Evolutionary conservation across 768 basidiomycete species (phyloP), one percentile per base, ranked within the genome.

Genomic region (Macrolepiota fuliginosa): DNA sequence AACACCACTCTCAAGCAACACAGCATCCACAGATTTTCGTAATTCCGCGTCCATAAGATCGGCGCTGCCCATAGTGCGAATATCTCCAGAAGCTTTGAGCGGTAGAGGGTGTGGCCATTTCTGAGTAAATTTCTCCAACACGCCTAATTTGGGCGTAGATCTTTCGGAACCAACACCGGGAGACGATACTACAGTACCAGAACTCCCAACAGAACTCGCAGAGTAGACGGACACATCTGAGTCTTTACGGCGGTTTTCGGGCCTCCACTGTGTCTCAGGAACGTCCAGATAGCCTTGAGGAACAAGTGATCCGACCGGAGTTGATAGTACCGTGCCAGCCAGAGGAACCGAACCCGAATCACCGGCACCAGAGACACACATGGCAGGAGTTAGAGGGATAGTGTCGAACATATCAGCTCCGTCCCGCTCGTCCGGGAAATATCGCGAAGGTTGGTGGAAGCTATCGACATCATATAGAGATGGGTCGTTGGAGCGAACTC

Each of bases 91-190:
- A 4, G 9, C 17, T n/a, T 69, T 68, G 60, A 77, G 53, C 13
- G 72, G 70, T 39, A 66, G 73, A 29, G 81, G 82, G 10, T 72
- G 69, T 0, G 83, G 83, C 79, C 82, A 84, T 66, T 83, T 84
- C 52, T 77, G 69, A 4, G 83, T 84, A 61, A 84, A 79, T 63
- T 79, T 81, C 58, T 75, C 72, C 17, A 73, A 76, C 7, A 32
- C 29, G 29, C 72, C 73, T 32, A 76, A 11, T 13, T 52, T 27
- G 17, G n/a, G 51, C 12, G 6, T 50, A 25, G 25, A 12, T 12
- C 19, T 40, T 15, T 13, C n/a, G 9, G 40, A 9, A 13, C 5
- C 2, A 42, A 24, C 7, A n/a, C 27, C 51, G 25, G 25, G 29
- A 45, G 51, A 56, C 10, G 56, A 53, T 1, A 35, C 39, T n/a